A percentile compares a stretch with the other conserved stretches of the same genome.
These are phyloP conservation scores for Globisporangium acanthophoron DNA, from an alignment of 352 stramenopile genomes.

Conservation along the genomic window DNA sequence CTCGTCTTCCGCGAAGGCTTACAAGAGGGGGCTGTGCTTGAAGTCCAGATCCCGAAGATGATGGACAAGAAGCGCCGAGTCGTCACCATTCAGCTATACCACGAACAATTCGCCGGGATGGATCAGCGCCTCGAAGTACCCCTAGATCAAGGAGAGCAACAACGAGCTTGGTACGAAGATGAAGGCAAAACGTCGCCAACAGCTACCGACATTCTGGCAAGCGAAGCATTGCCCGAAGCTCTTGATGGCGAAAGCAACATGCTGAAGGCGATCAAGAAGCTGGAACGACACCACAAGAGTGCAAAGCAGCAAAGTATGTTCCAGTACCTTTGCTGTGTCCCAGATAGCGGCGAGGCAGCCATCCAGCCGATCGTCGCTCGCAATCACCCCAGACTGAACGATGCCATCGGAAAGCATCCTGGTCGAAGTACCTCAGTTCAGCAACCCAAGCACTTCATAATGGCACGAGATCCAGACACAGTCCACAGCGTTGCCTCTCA, in stretches of 20 bases:
- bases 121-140: slow-evolving; percentile 16
- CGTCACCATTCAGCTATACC: slow-evolving; percentile 20
- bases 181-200: neutral
- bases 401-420: neutral
- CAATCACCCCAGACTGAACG: too few species aligned
- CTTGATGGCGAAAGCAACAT: slow-evolving; percentile 26
- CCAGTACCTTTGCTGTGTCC: slow-evolving; percentile 17
- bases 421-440: neutral
- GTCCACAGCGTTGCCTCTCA: neutral
- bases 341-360: neutral
- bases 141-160: neutral
- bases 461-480: too few species aligned
- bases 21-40: slow-evolving; percentile 1
- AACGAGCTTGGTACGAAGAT: neutral
- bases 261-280: slow-evolving; percentile 39
- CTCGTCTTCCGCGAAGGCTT: slow-evolving; percentile 17
- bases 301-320: slow-evolving; percentile 44
- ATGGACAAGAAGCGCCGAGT: slow-evolving; percentile 2
- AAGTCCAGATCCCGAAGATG: slow-evolving; percentile 1
- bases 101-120: slow-evolving; percentile 19
- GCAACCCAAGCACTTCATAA: too few species aligned
- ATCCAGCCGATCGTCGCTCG: neutral
- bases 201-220: neutral
- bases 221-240: neutral
- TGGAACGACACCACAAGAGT: slow-evolving; percentile 37